Evolutionary conservation across 2,329 filamentous ascomycete genomes (phyloP), one percentile per base, ranked within the genome.

Genomic region (Alternaria viburni): DNA sequence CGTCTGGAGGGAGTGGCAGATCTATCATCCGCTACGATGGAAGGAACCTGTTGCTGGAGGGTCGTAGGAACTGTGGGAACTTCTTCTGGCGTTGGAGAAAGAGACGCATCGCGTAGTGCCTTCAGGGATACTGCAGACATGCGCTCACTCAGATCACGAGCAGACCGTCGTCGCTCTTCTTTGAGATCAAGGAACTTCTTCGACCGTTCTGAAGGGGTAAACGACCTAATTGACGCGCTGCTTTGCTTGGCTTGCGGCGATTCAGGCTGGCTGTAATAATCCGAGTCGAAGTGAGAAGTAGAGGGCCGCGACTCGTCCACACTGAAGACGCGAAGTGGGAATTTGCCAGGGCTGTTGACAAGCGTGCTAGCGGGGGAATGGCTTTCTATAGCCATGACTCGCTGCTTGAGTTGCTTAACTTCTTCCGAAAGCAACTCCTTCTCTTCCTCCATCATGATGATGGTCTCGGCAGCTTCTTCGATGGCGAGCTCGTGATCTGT

Each of bases 211-310:
- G 74, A 74, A 10, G 71, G 69, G 4, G 62, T 54, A 1, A 68
- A 43, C 10, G 65, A 68, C 15, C 25, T 55, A n/a, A 71, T 45
- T 0, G 70, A 72, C 17, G 72, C 69, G 15, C 60, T 72, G 54
- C 70, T 73, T 3, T 54, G 32, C 47, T 71, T 69, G 15, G 65
- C 64, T 26, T 69, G 72, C 41, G 77, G 77, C 23, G 76, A 79
- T 8, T 62, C 70, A 45, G 76, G 74, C 59, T 79, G 77, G 51
- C 77, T 79, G 62, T 77, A 80, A 57, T 80, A 80, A 49, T 80
- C 77, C 17, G 77, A 80, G 52, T 78, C 75, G 43, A 75, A 74
- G 49, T 78, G 72, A 36, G 72, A 75, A 10, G 77, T 79, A n/a
- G 77, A 77, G n/a, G 76, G 75, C 7, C 75, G 69, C 5, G 74